Percentiles rank a stretch among this genome's conserved stretches.
These are phyloP conservation scores for Pseudogymnoascus sp. DNA, from an alignment of 2,329 filamentous ascomycete genomes.

Conservation along the genomic window DNA sequence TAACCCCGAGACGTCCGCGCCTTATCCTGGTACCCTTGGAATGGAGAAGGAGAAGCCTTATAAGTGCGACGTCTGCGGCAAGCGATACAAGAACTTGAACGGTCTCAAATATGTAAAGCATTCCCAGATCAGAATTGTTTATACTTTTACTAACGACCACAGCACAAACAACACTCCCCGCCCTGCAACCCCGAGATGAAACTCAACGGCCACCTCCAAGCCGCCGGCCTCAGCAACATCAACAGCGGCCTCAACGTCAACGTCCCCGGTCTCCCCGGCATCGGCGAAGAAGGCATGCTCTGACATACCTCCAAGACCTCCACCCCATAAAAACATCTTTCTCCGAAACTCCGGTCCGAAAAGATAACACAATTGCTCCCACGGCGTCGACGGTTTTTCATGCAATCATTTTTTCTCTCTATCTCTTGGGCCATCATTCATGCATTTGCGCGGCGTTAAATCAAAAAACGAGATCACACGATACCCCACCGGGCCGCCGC, in stretches of 20 bases:
- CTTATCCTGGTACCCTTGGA: slow-evolving; percentile 91
- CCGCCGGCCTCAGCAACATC: slow-evolving; percentile 29
- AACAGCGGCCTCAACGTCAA: slow-evolving; percentile 26
- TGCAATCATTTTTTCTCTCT: not conserved
- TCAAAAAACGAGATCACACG: not conserved
- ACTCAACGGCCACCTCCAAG: slow-evolving; percentile 29
- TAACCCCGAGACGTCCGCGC: slow-evolving; percentile 86
- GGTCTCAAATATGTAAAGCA: slow-evolving; percentile 81
- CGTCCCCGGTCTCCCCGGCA: slow-evolving; percentile 41
- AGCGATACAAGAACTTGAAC: slow-evolving; percentile 98
- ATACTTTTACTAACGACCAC: slow-evolving; percentile 27
- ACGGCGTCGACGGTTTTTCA: not conserved
- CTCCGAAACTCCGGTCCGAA: not conserved
- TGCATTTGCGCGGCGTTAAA: slow-evolving; percentile 8
- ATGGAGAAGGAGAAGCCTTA: slow-evolving; percentile 99
- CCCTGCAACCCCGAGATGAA: slow-evolving; percentile 81
- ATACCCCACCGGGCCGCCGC: not conserved
- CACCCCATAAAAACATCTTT: not conserved
- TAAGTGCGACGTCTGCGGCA: slow-evolving; percentile 92
- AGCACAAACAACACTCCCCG: slow-evolving; percentile 74
- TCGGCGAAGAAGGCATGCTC: slow-evolving; percentile 44
- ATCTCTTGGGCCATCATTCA: not conserved
- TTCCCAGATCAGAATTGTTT: not conserved
- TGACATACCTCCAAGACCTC: slow-evolving; percentile 13
- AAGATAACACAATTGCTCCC: not conserved